Evolutionary conservation across 169 alveolate genomes (phyloP).

Genomic region (Plasmodium sp.): DNA sequence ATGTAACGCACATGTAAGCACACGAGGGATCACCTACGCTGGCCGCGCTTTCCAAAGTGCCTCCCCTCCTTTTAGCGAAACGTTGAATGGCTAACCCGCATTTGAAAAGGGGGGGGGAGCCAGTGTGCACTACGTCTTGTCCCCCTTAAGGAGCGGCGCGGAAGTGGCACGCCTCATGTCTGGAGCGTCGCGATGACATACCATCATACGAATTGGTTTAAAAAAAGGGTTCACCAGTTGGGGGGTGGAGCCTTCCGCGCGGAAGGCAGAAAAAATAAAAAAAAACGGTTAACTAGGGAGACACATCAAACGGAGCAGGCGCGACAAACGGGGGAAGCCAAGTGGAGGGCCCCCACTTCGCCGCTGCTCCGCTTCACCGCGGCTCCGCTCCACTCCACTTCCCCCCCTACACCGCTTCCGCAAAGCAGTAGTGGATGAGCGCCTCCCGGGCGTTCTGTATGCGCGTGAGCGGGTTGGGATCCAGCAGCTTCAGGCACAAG

Average conservation of each 20-base stretch:
- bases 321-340: not conserved
- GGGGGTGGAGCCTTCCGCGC: not conserved
- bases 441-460: constrained; percentile 83
- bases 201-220: not conserved
- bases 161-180: not conserved
- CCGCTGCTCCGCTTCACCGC: not conserved
- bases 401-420: not conserved
- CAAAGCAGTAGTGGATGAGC: constrained; percentile 78
- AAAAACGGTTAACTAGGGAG: not conserved
- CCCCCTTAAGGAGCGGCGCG: not conserved
- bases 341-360: not conserved
- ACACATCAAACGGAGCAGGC: not conserved
- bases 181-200: not conserved
- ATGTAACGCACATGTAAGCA: not conserved
- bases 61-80: not conserved
- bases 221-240: not conserved
- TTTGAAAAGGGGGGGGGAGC: not conserved
- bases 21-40: not conserved
- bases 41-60: not conserved
- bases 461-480: constrained; percentile 71
- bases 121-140: not conserved
- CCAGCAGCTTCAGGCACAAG: constrained; percentile 78
- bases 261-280: not conserved
- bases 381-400: no score
- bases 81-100: not conserved